Percentiles rank a stretch among this genome's conserved stretches.
These are phyloP conservation scores for Coprinellus micaceus DNA, from an alignment of 768 basidiomycete species.

Conservation along the genomic window DNA sequence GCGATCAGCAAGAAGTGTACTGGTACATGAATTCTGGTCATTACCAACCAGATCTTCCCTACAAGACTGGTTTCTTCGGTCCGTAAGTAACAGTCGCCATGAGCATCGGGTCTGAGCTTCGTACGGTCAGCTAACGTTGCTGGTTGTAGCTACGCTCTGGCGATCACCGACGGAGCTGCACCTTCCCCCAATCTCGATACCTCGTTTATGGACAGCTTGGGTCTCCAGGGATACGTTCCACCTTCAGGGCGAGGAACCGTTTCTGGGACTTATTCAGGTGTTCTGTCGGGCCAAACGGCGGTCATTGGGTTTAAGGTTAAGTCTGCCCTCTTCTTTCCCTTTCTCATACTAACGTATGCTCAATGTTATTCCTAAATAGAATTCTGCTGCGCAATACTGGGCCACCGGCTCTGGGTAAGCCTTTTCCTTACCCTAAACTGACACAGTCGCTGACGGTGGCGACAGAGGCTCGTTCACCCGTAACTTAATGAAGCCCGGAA, in stretches of 20 bases:
- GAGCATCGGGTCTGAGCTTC: neutral
- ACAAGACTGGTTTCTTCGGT: slow-evolving; percentile 45
- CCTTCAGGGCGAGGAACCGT: slow-evolving; percentile 44
- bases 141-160: slow-evolving; percentile 36
- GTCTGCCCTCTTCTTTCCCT: neutral
- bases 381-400: slow-evolving; percentile 47
- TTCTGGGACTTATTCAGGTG: slow-evolving; percentile 40
- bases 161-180: slow-evolving; percentile 38
- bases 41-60: slow-evolving; percentile 39
- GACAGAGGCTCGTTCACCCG: slow-evolving; percentile 39
- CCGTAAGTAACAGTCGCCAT: slow-evolving; percentile 28
- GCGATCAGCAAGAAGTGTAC: slow-evolving; percentile 45
- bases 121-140: neutral
- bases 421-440: neutral
- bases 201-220: slow-evolving; percentile 40
- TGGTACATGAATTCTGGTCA: slow-evolving; percentile 48
- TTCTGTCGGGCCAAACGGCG: slow-evolving; percentile 35
- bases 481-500: slow-evolving; percentile 46
- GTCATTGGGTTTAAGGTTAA: slow-evolving; percentile 41
- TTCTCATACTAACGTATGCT: neutral
- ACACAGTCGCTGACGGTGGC: neutral
- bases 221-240: slow-evolving; percentile 41
- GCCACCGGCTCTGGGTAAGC: slow-evolving; percentile 34
- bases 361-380: slow-evolving; percentile 19
- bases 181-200: slow-evolving; percentile 41